Percentiles rank a stretch among this genome's conserved stretches.
Evolutionary conservation across 225 moss, liverwort and hornwort species (phyloP).

Genomic region (Neckera pumila): DNA sequence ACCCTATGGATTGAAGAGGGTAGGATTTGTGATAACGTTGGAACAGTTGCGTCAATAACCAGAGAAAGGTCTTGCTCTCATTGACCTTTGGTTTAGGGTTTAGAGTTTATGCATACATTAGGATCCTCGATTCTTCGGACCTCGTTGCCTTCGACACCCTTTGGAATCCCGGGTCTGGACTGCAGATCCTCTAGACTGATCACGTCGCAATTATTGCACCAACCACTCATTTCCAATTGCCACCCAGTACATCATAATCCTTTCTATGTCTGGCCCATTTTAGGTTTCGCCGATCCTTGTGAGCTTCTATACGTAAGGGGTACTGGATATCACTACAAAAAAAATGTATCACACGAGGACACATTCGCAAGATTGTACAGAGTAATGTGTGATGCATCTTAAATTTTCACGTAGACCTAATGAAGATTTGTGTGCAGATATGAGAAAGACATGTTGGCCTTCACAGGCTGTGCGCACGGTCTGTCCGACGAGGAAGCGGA

Average conservation of each 20-base stretch:
- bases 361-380: background rate
- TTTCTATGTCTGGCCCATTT: background rate
- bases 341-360: background rate
- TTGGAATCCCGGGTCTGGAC: background rate
- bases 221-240: too few species aligned
- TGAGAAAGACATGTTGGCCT: slow-evolving; percentile 82
- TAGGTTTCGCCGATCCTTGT: background rate
- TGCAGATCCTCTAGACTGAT: background rate
- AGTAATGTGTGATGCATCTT: background rate
- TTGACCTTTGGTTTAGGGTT: background rate
- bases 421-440: slow-evolving; percentile 17
- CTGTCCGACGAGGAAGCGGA: slow-evolving; percentile 34
- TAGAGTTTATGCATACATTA: background rate
- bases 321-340: background rate
- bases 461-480: slow-evolving; percentile 64
- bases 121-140: background rate
- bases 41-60: background rate
- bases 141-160: background rate
- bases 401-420: background rate
- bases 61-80: background rate
- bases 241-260: too few species aligned
- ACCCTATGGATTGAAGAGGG: background rate
- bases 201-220: background rate
- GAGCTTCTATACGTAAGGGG: background rate
- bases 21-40: background rate